Percentiles rank a stretch among this genome's conserved stretches.
Conservation (phyloP, 2,329 filamentous ascomycete genomes). For the Cordyceps militaris region DNA sequence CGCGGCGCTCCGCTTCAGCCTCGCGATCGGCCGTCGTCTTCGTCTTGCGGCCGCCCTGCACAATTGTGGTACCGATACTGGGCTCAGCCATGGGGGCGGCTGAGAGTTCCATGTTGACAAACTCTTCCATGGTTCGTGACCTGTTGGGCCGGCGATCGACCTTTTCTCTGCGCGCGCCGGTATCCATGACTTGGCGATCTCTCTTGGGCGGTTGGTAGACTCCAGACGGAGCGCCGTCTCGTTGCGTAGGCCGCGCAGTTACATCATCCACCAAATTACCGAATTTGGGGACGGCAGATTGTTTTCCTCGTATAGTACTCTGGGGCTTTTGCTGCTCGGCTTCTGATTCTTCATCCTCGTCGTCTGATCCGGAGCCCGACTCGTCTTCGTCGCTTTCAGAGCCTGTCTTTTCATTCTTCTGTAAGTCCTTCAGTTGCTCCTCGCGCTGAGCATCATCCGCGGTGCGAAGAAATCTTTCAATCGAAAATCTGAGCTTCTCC, state of each 20-base stretch:
- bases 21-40: slow-evolving; percentile 72
- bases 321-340: slow-evolving; percentile 14
- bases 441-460: slow-evolving; percentile 63
- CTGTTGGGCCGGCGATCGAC: slow-evolving; percentile 56
- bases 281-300: slow-evolving; percentile 27
- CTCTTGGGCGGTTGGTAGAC: slow-evolving; percentile 87
- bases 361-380: slow-evolving; percentile 24
- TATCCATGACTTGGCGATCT: slow-evolving; percentile 77
- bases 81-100: slow-evolving; percentile 75
- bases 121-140: slow-evolving; percentile 86
- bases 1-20: slow-evolving; percentile 68
- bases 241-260: slow-evolving; percentile 20
- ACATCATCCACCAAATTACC: slow-evolving; percentile 28
- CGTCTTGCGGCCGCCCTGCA: slow-evolving; percentile 67
- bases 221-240: slow-evolving; percentile 46
- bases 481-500: slow-evolving; percentile 85
- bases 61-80: slow-evolving; percentile 86
- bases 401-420: slow-evolving; percentile 18
- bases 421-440: slow-evolving; percentile 29
- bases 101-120: slow-evolving; percentile 78
- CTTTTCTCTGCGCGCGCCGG: slow-evolving; percentile 49
- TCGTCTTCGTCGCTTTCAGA: slow-evolving; percentile 18
- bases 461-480: slow-evolving; percentile 86
- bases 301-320: slow-evolving; percentile 19
- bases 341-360: slow-evolving; percentile 24